A percentile compares a stretch with the other conserved stretches of the same genome.
These are phyloP conservation scores for Skeletonema costatum DNA, from an alignment of 108 stramenopile species.

Conservation along the genomic window DNA sequence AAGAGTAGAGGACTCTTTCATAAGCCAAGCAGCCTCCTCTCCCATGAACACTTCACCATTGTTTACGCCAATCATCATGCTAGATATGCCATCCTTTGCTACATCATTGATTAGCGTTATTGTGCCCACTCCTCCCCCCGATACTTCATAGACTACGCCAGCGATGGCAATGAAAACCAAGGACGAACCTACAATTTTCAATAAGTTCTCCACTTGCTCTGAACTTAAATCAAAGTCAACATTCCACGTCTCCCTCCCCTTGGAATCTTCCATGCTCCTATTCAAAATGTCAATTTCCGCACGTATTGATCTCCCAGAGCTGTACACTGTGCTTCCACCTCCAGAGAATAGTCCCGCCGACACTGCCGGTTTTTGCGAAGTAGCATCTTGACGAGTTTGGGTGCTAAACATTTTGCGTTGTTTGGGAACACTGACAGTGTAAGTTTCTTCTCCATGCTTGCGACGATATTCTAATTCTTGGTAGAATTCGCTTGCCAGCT, in stretches of 20 bases:
- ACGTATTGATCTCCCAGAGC: constrained; percentile 31
- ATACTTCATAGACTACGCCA: constrained; percentile 1
- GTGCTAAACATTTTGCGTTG: constrained; percentile 5
- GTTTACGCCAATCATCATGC: constrained; percentile 10
- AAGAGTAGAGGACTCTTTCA: constrained; percentile 14
- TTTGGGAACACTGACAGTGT: neutral
- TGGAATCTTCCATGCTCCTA: constrained; percentile 5
- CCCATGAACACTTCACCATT: constrained; percentile 22
- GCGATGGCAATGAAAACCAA: constrained; percentile 1
- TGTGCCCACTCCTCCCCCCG: constrained; percentile 13
- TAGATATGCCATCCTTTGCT: constrained; percentile 4
- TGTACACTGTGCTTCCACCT: constrained; percentile 30
- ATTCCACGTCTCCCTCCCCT: constrained; percentile 1
- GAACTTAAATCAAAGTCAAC: neutral
- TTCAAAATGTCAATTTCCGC: constrained; percentile 34
- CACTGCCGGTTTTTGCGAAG: neutral
- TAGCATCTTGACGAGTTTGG: neutral
- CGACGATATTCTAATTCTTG: constrained; percentile 30
- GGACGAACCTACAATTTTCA: neutral
- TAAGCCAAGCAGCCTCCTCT: constrained; percentile 26
- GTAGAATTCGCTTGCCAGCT: constrained; percentile 28
- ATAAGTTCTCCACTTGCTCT: constrained; percentile 10
- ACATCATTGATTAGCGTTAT: constrained; percentile 16
- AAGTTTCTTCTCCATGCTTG: neutral
- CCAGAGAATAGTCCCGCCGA: constrained; percentile 39